phyloP scores from a whole-genome alignment of 2,329 filamentous ascomycete species.

The Exserohilum turcica region DNA sequence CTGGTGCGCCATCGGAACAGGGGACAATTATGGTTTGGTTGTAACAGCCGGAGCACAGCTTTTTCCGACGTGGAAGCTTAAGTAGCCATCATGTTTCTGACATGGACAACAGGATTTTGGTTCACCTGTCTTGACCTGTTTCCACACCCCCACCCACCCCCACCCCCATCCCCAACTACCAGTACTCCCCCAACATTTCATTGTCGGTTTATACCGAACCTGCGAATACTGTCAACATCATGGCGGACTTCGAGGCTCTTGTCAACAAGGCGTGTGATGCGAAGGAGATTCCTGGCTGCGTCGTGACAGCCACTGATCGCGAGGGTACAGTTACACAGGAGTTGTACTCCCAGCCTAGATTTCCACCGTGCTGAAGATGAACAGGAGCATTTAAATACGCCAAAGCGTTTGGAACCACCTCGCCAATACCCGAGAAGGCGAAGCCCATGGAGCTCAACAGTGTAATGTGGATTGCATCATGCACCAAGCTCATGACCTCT shows the following conservation, averaged over 20 bases:
- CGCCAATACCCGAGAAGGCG: constrained; percentile 26
- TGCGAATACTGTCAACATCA: neutral
- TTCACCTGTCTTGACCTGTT: neutral
- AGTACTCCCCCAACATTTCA: no score
- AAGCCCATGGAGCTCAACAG: constrained; percentile 31
- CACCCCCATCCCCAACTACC: no score
- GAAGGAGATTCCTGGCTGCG: constrained; percentile 34
- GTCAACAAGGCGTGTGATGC: constrained; percentile 28
- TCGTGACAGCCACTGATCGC: constrained; percentile 30
- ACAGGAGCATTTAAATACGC: constrained; percentile 46
- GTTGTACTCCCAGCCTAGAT: neutral
- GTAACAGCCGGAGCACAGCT: no score
- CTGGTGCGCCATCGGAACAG: no score
- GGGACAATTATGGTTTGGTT: no score
- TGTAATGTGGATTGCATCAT: constrained; percentile 48
- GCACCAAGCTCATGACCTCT: constrained; percentile 48
- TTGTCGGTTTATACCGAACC: no score
- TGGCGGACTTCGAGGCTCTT: constrained; percentile 33
- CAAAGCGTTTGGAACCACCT: constrained; percentile 44
- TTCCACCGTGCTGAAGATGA: neutral
- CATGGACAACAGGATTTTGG: no score
- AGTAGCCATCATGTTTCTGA: no score
- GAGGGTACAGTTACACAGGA: constrained; percentile 22
- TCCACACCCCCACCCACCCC: neutral
- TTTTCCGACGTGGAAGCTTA: no score